These are phyloP conservation scores for Carex kokanica DNA, from an alignment of 176 grass and related monocot genomes.

Conservation along the genomic window DNA sequence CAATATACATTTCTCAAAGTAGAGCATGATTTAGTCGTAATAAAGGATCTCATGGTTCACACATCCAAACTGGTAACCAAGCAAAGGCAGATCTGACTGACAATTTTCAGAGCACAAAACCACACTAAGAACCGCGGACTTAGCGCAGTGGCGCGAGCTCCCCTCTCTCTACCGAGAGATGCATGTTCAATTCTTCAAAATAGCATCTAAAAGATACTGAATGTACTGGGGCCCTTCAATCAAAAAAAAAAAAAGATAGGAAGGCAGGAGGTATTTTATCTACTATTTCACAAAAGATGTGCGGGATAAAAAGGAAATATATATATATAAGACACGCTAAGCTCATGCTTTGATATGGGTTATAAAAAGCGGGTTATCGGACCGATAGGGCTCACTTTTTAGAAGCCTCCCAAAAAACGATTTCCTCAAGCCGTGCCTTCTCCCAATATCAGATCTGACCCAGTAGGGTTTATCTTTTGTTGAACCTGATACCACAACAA, in stretches of 20 bases:
- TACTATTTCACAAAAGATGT: neutral
- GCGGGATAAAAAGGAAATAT: neutral
- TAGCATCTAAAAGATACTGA: too few relatives aligned
- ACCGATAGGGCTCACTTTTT: conserved; percentile 12
- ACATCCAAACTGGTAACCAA: neutral
- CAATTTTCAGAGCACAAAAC: neutral
- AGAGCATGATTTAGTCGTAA: neutral
- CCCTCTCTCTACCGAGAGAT: too few relatives aligned
- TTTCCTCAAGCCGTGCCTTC: conserved; percentile 22
- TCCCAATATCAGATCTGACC: conserved; percentile 33
- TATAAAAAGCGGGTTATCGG: conserved; percentile 8
- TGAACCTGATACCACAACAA: conserved; percentile 28
- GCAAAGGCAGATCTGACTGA: neutral
- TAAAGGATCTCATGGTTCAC: too few relatives aligned
- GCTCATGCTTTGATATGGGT: conserved; percentile 6
- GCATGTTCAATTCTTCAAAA: too few relatives aligned
- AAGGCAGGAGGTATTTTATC: neutral
- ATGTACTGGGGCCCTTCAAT: too few relatives aligned
- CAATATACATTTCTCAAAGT: neutral
- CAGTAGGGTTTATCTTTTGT: neutral
- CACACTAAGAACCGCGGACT: neutral
- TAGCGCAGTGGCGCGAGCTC: too few relatives aligned
- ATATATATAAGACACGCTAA: neutral
- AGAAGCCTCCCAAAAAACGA: conserved; percentile 36
- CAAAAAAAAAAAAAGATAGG: too few relatives aligned